Evolutionary conservation across 108 stramenopile genomes (phyloP).

Genomic region (Cyclotella distinguenda): DNA sequence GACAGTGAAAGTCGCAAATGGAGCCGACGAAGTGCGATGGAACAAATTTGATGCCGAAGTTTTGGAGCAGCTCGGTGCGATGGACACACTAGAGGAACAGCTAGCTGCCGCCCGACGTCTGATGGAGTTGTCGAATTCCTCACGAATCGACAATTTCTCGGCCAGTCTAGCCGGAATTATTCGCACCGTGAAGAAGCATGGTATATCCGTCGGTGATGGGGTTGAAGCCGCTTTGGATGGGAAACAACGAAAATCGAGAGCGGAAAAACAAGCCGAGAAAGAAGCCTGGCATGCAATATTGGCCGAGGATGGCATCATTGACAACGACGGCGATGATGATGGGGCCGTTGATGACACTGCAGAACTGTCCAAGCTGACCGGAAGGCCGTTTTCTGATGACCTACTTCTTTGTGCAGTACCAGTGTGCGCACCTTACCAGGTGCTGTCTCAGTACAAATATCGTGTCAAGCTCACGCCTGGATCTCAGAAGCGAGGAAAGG

Average conservation of each 20-base stretch:
- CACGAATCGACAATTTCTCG: conserved; percentile 79
- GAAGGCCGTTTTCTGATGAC: conserved; percentile 82
- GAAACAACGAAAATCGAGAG: conserved; percentile 69
- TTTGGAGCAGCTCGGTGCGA: conserved; percentile 65
- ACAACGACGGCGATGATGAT: conserved; percentile 54
- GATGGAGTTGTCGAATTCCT: conserved; percentile 52
- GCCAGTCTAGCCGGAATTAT: conserved; percentile 86
- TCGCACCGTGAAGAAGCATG: conserved; percentile 74
- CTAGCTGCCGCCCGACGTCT: conserved; percentile 67
- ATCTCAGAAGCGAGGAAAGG: conserved; percentile 83
- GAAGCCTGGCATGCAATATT: conserved; percentile 76
- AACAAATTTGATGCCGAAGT: conserved; percentile 85
- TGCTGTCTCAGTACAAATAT: conserved; percentile 84
- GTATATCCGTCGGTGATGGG: conserved; percentile 15
- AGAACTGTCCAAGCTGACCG: conserved; percentile 80
- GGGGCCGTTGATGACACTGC: conserved; percentile 71
- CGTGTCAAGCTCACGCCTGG: conserved; percentile 88
- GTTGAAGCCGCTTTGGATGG: conserved; percentile 25
- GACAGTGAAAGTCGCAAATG: conserved; percentile 43
- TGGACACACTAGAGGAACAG: conserved; percentile 58
- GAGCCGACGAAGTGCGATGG: conserved; percentile 69
- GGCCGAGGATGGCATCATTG: conserved; percentile 76
- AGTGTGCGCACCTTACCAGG: conserved; percentile 92
- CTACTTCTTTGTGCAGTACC: conserved; percentile 85
- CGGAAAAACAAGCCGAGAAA: conserved; percentile 71